These are phyloP conservation scores for Fusarium udum DNA, from an alignment of 2,329 filamentous ascomycete genomes.

Conservation along the genomic window DNA sequence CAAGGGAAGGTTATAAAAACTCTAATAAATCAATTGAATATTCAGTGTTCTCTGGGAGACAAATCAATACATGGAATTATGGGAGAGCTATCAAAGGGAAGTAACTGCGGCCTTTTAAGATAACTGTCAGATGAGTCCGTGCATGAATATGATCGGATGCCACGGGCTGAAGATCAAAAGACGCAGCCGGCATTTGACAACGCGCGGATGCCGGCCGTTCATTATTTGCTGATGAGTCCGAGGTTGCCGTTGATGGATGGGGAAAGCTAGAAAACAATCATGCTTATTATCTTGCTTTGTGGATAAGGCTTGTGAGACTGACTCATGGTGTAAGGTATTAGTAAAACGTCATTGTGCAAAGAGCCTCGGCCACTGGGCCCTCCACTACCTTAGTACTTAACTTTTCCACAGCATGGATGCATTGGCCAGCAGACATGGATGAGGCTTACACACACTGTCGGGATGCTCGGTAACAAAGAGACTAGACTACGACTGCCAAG, in stretches of 20 bases:
- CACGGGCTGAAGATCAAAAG: constrained; percentile 32
- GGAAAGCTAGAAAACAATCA: background rate
- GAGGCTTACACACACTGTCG: constrained; percentile 22
- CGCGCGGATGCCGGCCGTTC: constrained; percentile 12
- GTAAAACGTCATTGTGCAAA: constrained; percentile 26
- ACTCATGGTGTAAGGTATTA: background rate
- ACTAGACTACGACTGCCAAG: background rate
- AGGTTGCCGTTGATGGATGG: constrained; percentile 32
- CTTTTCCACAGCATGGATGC: background rate
- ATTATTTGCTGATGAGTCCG: constrained; percentile 18
- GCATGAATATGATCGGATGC: constrained; percentile 30
- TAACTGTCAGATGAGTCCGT: constrained; percentile 1
- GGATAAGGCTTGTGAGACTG: background rate
- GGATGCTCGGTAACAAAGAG: constrained; percentile 14
- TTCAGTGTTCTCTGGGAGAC: background rate
- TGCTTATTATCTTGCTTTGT: constrained; percentile 15
- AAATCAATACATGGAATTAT: background rate
- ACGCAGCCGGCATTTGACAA: constrained; percentile 16
- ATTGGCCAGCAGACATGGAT: background rate
- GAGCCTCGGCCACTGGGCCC: background rate
- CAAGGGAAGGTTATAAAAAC: background rate
- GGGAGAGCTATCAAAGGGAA: background rate
- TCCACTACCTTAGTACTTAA: background rate
- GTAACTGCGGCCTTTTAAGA: constrained; percentile 18
- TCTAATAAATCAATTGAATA: background rate